Evolutionary conservation across 2,329 filamentous ascomycete species (phyloP), one percentile per base, ranked within the genome.

Genomic region (Colletotrichum siamense): DNA sequence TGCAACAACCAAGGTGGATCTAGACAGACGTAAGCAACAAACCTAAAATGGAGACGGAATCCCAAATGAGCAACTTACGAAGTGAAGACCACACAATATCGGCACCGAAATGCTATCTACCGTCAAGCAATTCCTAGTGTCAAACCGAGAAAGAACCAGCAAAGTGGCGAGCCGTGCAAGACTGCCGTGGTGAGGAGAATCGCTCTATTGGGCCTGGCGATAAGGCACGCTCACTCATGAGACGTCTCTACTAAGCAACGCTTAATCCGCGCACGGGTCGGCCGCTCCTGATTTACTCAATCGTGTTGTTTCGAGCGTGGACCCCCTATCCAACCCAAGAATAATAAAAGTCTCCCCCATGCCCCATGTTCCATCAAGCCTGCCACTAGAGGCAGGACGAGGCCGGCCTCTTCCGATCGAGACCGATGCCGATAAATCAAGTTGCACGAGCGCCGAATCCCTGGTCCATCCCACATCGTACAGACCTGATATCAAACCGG

Each of bases 151-250:
- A 44, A 44, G 59, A 57, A 64, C 32, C 59, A 69, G 64, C 44
- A 9, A 49, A 22, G 34, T 73, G 57, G 34, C 74, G 34, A 67
- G 70, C 73, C 63, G 8, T 13, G 30, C 8, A 61, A 32, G 70
- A 34, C 55, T 36, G 74, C 24, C 44, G 65, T 18, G 57, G 34
- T 69, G 49, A 73, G 24, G 57, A 69, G 74, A 76, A 76, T 76
- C 74, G 74, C 74, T 76, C 74, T 76, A 76, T 76, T 76, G 74
- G 65, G 74, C 74, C 74, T 76, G 74, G 74, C 74, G 74, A 76
- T 59, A 44, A 76, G 74, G 74, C 74, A 63, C 64, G 64, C 52
- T 57, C 71, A 64, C 64, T 69, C 59, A 61, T 24, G 59, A 69
- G 65, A 69, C 70, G 36, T 74, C 34, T 73, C 71, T 76, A 74